Conservation (phyloP, 2,329 filamentous ascomycete species). For the Emericellopsis atlantica region DNA sequence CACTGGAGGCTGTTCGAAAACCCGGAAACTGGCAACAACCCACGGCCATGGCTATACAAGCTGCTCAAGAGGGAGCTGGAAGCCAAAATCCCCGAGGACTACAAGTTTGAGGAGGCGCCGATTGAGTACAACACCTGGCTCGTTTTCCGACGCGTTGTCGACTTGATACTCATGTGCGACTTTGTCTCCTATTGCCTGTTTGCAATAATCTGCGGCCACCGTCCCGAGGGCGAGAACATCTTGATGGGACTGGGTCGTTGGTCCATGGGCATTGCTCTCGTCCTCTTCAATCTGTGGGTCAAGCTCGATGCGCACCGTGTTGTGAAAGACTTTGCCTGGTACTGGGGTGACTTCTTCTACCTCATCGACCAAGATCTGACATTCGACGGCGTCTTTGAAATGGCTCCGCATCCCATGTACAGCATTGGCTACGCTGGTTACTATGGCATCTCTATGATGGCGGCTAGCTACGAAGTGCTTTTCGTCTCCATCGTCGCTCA, state of each 20-base stretch:
- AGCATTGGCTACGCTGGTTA: constrained; percentile 96
- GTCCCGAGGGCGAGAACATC: constrained; percentile 58
- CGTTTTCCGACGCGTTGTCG: constrained; percentile 86
- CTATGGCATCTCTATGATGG: constrained; percentile 97
- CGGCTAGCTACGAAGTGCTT: constrained; percentile 91
- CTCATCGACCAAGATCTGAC: constrained; percentile 95
- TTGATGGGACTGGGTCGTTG: constrained; percentile 64
- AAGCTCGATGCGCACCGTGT: constrained; percentile 96
- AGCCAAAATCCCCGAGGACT: constrained; percentile 87
- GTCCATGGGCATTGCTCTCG: constrained; percentile 62
- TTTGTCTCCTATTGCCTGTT: constrained; percentile 96
- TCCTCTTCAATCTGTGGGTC: constrained; percentile 96
- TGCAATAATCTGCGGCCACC: constrained; percentile 73
- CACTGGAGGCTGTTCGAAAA: constrained; percentile 79
- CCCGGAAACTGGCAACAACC: constrained; percentile 68
- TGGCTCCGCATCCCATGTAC: constrained; percentile 98
- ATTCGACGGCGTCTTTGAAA: constrained; percentile 97
- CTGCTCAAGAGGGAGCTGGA: constrained; percentile 84
- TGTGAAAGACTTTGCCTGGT: constrained; percentile 98
- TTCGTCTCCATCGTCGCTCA: constrained; percentile 95
- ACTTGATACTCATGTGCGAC: constrained; percentile 97
- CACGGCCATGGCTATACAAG: constrained; percentile 68
- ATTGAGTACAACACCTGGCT: constrained; percentile 99
- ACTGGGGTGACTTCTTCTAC: constrained; percentile 99
- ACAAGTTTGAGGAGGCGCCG: constrained; percentile 83